These are phyloP conservation scores for Stachybotrys chlorohalonatus DNA, from an alignment of 2,329 filamentous ascomycete species.

Conservation along the genomic window DNA sequence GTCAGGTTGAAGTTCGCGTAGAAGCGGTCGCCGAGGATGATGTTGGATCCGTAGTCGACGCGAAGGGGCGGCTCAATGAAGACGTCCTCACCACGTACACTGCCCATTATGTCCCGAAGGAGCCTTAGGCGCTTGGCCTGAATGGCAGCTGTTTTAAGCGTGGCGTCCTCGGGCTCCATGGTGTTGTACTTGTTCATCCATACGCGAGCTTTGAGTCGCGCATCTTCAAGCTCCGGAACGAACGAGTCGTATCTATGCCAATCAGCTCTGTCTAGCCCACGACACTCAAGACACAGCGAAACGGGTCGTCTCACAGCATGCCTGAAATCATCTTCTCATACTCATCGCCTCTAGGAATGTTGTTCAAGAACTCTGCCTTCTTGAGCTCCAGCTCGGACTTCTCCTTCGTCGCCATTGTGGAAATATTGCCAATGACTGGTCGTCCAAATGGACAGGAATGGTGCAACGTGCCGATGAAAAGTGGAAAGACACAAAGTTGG, in stretches of 20 bases:
- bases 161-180: conserved; percentile 10
- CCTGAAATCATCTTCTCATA: conserved; percentile 18
- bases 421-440: no score
- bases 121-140: conserved; percentile 5
- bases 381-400: background rate
- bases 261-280: background rate
- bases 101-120: conserved; percentile 6
- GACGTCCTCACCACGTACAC: conserved; percentile 21
- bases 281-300: fast-evolving
- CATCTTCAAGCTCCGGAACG: conserved; percentile 8
- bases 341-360: conserved; percentile 13
- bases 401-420: background rate
- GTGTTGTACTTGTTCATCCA: conserved; percentile 13
- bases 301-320: conserved; percentile 9
- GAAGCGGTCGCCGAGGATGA: conserved; percentile 51
- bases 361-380: conserved; percentile 8
- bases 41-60: conserved; percentile 59
- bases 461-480: no score
- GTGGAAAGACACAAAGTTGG: no score
- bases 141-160: conserved; percentile 4
- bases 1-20: conserved; percentile 51
- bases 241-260: conserved; percentile 11
- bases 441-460: no score
- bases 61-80: conserved; percentile 53
- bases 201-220: conserved; percentile 11